Evolutionary conservation across 345 rosid genomes (phyloP).

Genomic region (Limnanthes douglasii): DNA sequence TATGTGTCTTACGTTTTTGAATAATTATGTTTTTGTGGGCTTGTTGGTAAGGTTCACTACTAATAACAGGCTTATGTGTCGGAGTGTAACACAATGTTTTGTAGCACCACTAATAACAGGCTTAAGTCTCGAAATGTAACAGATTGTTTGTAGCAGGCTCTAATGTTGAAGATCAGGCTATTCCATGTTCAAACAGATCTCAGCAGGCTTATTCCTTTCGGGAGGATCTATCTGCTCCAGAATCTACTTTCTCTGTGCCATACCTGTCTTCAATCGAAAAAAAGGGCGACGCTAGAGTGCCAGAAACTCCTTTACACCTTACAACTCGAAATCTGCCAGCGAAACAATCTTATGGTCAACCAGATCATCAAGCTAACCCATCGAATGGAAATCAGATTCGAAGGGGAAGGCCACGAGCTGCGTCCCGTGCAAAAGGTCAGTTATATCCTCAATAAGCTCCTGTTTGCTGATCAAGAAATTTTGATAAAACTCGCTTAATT

Average conservation of each 20-base stretch:
- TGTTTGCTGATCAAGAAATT: too few relatives aligned
- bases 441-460: constrained; percentile 76
- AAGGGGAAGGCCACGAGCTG: constrained; percentile 47
- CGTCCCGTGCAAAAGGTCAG: constrained; percentile 53
- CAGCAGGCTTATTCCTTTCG: constrained; percentile 25
- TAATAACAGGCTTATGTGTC: too few relatives aligned
- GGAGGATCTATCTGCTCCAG: constrained; percentile 42
- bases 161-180: constrained; percentile 26
- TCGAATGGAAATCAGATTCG: constrained; percentile 28
- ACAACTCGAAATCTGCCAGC: constrained; percentile 22
- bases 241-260: constrained; percentile 25
- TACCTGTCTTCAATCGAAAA: constrained; percentile 29
- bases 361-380: constrained; percentile 37
- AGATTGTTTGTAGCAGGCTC: constrained; percentile 36
- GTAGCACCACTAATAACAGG: too few relatives aligned
- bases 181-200: constrained; percentile 24
- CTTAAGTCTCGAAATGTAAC: too few relatives aligned
- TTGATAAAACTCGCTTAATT: too few relatives aligned
- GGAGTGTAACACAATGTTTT: too few relatives aligned
- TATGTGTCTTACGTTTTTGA: too few relatives aligned
- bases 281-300: constrained; percentile 38
- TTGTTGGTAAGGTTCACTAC: too few relatives aligned
- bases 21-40: too few relatives aligned
- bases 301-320: constrained; percentile 27
- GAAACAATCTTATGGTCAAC: constrained; percentile 29